These are phyloP conservation scores for Pseudogymnoascus sp. DNA, from an alignment of 2,329 filamentous ascomycete species.

Conservation along the genomic window DNA sequence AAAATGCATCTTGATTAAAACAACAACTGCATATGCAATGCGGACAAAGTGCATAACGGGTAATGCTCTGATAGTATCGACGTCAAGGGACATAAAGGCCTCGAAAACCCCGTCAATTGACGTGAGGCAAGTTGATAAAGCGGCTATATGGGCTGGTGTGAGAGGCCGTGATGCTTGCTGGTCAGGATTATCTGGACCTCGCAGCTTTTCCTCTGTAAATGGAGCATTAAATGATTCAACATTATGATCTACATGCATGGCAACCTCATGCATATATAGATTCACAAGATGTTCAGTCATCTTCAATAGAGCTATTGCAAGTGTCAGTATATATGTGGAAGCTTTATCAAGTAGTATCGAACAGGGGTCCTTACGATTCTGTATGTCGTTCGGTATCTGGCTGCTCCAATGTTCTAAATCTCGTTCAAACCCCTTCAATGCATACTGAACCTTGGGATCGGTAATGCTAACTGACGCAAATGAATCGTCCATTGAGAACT, in stretches of 20 bases:
- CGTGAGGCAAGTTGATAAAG: slow-evolving; percentile 43
- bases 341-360: not conserved
- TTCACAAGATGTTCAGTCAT: slow-evolving; percentile 46
- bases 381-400: slow-evolving; percentile 32
- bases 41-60: slow-evolving; percentile 44
- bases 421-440: slow-evolving; percentile 45
- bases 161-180: slow-evolving; percentile 17
- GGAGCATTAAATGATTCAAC: slow-evolving; percentile 41
- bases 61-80: slow-evolving; percentile 40
- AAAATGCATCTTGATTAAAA: slow-evolving; percentile 53
- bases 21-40: slow-evolving; percentile 47
- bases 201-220: slow-evolving; percentile 26
- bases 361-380: slow-evolving; percentile 22
- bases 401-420: slow-evolving; percentile 41
- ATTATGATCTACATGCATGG: slow-evolving; percentile 48
- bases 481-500: slow-evolving; percentile 45
- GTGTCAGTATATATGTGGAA: slow-evolving; percentile 8
- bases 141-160: slow-evolving; percentile 38
- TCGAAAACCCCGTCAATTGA: slow-evolving; percentile 48
- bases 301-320: slow-evolving; percentile 35
- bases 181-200: slow-evolving; percentile 14
- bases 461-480: slow-evolving; percentile 39
- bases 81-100: slow-evolving; percentile 40
- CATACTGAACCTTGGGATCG: slow-evolving; percentile 46
- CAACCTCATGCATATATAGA: slow-evolving; percentile 52